Percentiles rank a stretch among this genome's conserved stretches.
Conservation (phyloP, 1,284 basidiomycete genomes). For the Kalmanozyma brasiliensis region DNA sequence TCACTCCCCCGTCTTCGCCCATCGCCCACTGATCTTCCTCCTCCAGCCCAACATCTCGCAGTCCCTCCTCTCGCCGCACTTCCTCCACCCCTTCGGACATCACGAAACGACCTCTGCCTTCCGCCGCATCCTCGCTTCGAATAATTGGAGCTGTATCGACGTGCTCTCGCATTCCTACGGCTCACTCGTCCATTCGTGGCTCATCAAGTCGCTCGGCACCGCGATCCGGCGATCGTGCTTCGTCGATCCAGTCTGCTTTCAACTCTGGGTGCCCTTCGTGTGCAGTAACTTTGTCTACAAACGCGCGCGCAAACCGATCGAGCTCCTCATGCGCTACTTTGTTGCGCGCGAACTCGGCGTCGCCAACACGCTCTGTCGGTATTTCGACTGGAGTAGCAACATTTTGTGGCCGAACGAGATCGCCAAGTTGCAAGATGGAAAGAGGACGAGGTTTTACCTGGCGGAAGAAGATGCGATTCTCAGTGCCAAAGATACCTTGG, state of each 20-base stretch:
- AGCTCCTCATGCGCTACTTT: slow-evolving; percentile 62
- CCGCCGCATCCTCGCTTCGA: slow-evolving; percentile 34
- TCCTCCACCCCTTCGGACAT: slow-evolving; percentile 54
- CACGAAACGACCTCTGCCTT: slow-evolving; percentile 54
- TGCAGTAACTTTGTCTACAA: slow-evolving; percentile 63
- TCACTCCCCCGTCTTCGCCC: slow-evolving; percentile 18
- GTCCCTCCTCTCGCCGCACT: slow-evolving; percentile 52
- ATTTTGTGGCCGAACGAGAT: slow-evolving; percentile 64
- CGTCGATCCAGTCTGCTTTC: slow-evolving; percentile 64
- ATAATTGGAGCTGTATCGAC: slow-evolving; percentile 43
- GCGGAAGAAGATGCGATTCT: slow-evolving; percentile 60
- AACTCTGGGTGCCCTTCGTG: slow-evolving; percentile 61
- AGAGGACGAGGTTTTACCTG: slow-evolving; percentile 45
- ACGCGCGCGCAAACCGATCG: slow-evolving; percentile 50
- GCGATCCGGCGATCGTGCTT: slow-evolving; percentile 54
- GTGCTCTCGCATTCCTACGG: slow-evolving; percentile 65
- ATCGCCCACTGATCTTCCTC: slow-evolving; percentile 59
- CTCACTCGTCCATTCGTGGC: slow-evolving; percentile 60
- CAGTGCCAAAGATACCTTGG: slow-evolving; percentile 41
- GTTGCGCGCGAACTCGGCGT: slow-evolving; percentile 56
- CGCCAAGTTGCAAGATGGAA: slow-evolving; percentile 32
- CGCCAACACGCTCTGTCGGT: slow-evolving; percentile 54
- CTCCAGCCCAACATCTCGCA: slow-evolving; percentile 63
- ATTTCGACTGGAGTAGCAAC: slow-evolving; percentile 63
- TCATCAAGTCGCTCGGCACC: slow-evolving; percentile 54